A percentile compares a stretch with the other conserved stretches of the same genome.
These are phyloP conservation scores for Oenanthe javanica DNA, from an alignment of 140 eudicot species.

Conservation along the genomic window DNA sequence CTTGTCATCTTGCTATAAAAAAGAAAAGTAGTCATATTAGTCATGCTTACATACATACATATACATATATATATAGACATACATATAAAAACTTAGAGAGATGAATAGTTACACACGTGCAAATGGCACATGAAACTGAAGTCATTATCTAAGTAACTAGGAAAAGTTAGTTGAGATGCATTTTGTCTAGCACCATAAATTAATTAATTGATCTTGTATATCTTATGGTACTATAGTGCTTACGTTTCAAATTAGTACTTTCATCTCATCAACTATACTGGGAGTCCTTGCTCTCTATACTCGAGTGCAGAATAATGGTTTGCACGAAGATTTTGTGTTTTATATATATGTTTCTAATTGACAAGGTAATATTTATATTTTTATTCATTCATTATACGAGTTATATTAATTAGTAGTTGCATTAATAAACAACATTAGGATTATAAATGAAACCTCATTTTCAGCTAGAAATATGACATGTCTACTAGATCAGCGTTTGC, in stretches of 20 bases:
- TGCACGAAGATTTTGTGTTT: no score
- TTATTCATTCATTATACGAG: not conserved
- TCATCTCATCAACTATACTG: not conserved
- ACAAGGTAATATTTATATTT: no score
- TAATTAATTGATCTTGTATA: not conserved
- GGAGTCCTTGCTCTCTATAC: not conserved
- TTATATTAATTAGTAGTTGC: not conserved
- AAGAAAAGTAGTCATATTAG: not conserved
- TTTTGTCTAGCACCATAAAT: not conserved
- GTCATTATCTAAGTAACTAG: not conserved
- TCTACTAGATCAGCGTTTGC: not conserved
- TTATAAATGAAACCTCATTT: not conserved
- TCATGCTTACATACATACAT: not conserved
- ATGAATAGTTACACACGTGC: not conserved
- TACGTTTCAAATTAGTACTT: not conserved
- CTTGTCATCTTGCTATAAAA: not conserved
- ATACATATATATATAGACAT: not conserved
- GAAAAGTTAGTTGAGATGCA: not conserved
- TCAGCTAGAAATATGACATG: not conserved
- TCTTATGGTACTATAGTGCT: not conserved
- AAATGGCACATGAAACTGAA: not conserved
- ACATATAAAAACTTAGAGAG: not conserved
- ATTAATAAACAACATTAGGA: not conserved
- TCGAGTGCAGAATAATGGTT: not conserved
- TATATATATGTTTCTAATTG: no score